Evolutionary conservation across 768 basidiomycete genomes (phyloP).

Genomic region (Clitopilus hobsonii): DNA sequence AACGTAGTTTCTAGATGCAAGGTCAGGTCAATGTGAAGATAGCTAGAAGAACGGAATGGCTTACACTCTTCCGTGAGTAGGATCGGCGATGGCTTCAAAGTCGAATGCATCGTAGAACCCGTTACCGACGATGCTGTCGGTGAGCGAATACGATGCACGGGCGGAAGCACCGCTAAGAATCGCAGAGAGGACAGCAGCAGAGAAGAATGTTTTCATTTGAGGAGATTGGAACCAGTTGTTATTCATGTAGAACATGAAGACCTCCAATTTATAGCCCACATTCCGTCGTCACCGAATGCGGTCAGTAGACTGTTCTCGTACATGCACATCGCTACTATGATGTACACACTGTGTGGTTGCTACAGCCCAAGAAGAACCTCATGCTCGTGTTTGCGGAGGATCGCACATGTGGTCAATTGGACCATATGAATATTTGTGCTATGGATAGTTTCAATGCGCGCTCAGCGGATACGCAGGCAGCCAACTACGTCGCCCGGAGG

Average conservation of each 20-base stretch:
- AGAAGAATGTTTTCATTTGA: neutral
- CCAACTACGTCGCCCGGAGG: neutral
- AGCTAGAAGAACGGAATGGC: constrained; percentile 8
- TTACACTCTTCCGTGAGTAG: constrained; percentile 62
- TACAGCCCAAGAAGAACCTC: neutral
- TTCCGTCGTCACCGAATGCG: too few relatives aligned
- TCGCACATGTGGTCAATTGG: neutral
- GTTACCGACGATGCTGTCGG: constrained; percentile 37
- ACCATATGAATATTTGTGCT: neutral
- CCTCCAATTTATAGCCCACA: too few relatives aligned
- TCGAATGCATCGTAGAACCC: constrained; percentile 45
- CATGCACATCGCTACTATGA: neutral
- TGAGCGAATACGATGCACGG: constrained; percentile 33
- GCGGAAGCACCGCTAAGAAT: neutral
- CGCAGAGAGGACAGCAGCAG: neutral
- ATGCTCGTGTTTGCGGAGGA: neutral
- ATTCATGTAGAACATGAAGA: too few relatives aligned
- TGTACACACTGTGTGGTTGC: neutral
- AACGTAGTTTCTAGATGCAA: constrained; percentile 32
- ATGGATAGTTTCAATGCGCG: neutral
- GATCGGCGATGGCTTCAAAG: constrained; percentile 47
- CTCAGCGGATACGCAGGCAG: neutral
- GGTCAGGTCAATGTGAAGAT: neutral
- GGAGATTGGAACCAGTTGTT: neutral
- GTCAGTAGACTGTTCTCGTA: too few relatives aligned